phyloP scores from a whole-genome alignment of 2,329 filamentous ascomycete genomes.

The Alternaria sp. region DNA sequence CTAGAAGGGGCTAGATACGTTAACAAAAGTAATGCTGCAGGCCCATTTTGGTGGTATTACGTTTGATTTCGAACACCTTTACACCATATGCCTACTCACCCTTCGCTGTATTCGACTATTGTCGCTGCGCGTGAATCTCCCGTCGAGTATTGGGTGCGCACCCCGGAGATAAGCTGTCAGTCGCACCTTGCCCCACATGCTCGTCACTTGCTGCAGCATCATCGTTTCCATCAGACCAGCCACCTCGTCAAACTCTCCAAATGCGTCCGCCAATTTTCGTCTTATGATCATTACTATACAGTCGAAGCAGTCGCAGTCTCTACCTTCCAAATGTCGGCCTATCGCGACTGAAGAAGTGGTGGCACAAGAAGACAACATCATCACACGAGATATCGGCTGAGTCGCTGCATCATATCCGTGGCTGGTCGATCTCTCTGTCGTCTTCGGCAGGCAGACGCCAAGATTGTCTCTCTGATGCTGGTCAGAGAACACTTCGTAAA shows the following conservation, averaged over 20 bases:
- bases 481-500: background rate
- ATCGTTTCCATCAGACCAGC: background rate
- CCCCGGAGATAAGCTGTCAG: background rate
- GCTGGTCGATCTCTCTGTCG: background rate
- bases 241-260: background rate
- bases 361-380: background rate
- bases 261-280: background rate
- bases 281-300: background rate
- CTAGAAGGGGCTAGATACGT: background rate
- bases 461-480: background rate
- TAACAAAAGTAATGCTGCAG: background rate
- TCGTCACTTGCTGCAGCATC: background rate
- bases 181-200: background rate
- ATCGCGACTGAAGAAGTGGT: background rate
- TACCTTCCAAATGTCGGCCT: background rate
- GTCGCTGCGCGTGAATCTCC: background rate
- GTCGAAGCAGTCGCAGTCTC: background rate
- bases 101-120: background rate
- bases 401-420: background rate
- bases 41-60: background rate
- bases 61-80: rapidly evolving
- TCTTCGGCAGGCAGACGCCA: background rate
- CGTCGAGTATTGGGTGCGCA: background rate
- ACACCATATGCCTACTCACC: background rate
- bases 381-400: background rate